Evolutionary conservation across 768 basidiomycete genomes (phyloP).

Genomic region (Vararia minispora): DNA sequence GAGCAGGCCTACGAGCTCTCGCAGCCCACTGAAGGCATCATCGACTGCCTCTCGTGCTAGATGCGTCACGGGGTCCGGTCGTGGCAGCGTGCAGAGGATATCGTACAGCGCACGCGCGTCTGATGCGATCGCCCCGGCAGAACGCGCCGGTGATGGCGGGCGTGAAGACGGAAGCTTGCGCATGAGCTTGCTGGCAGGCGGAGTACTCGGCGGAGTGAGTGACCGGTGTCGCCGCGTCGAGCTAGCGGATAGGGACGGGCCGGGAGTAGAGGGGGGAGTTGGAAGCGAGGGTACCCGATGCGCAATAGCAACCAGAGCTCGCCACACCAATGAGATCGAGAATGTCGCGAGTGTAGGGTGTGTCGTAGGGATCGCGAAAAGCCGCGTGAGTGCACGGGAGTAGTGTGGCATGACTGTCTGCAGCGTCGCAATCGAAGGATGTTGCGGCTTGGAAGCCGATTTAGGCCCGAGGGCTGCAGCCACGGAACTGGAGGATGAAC

Average conservation of each 20-base stretch:
- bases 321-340: constrained; percentile 68
- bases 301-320: constrained; percentile 56
- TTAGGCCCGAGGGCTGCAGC: constrained; percentile 1
- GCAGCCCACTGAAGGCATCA: constrained; percentile 60
- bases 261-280: constrained; percentile 29
- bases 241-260: constrained; percentile 18
- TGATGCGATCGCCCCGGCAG: constrained; percentile 30
- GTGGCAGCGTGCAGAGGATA: constrained; percentile 47
- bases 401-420: constrained; percentile 55
- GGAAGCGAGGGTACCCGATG: constrained; percentile 36
- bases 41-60: constrained; percentile 75
- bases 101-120: constrained; percentile 58
- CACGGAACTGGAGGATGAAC: constrained; percentile 10
- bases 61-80: constrained; percentile 40
- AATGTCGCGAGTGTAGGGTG: constrained; percentile 58
- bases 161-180: constrained; percentile 59
- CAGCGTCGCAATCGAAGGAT: constrained; percentile 51
- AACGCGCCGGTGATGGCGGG: constrained; percentile 44
- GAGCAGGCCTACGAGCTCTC: constrained; percentile 44
- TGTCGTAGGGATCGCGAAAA: constrained; percentile 39
- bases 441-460: constrained; percentile 17
- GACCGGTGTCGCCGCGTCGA: no score
- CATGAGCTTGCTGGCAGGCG: constrained; percentile 46
- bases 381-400: constrained; percentile 42
- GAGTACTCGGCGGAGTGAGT: constrained; percentile 48